phyloP scores from a whole-genome alignment of 169 alveolate genomes.

The Amoebophrya sp. region DNA sequence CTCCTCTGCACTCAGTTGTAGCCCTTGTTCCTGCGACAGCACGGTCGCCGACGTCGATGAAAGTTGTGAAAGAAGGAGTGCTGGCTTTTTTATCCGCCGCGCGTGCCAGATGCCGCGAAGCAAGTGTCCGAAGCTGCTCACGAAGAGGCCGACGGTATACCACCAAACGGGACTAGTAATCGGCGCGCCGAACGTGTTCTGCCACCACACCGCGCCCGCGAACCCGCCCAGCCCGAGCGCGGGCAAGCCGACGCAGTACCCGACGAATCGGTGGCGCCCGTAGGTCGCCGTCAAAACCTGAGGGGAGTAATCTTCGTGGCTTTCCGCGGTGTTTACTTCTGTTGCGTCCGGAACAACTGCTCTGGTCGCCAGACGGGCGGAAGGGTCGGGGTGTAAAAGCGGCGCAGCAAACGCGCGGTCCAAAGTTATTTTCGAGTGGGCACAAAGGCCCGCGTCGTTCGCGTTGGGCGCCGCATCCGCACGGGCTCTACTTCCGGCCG shows the following conservation, averaged over 20 bases:
- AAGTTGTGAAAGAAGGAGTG: not conserved
- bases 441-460: no score
- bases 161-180: not conserved
- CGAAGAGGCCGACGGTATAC: not conserved
- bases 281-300: not conserved
- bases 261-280: not conserved
- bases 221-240: not conserved
- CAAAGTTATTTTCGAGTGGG: no score
- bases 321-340: no score
- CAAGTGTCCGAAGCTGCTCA: not conserved
- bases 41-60: not conserved
- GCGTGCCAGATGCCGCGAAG: not conserved
- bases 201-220: not conserved
- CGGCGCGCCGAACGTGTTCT: not conserved
- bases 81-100: not conserved
- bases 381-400: no score
- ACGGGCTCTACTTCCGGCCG: no score
- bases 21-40: no score
- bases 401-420: no score
- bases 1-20: no score
- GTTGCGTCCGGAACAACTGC: no score
- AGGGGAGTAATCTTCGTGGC: no score
- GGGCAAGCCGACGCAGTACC: not conserved
- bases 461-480: no score
- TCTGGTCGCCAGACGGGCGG: no score